phyloP scores from a whole-genome alignment of 768 basidiomycete species.

The Rossbeevera mucosa region DNA sequence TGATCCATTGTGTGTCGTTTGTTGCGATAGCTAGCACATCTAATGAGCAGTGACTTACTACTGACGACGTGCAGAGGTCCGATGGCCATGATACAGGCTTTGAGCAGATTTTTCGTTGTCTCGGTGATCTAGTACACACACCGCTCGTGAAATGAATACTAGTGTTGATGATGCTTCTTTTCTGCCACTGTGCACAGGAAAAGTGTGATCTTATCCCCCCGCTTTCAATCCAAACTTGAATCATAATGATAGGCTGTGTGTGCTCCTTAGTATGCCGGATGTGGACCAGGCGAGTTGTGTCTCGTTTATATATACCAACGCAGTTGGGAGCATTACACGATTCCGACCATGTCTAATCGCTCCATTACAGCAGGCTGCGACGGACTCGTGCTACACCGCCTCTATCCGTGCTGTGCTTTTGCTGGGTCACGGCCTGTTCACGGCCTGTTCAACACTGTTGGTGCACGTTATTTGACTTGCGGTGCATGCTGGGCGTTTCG shows the following conservation, averaged over 20 bases:
- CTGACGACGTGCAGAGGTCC: constrained; percentile 26
- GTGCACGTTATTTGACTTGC: constrained; percentile 50
- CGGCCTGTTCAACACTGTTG: constrained; percentile 43
- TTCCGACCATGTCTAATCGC: not conserved
- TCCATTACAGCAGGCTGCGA: constrained; percentile 37
- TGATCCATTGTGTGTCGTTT: constrained; percentile 20
- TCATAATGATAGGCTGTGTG: constrained; percentile 40
- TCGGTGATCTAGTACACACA: constrained; percentile 36
- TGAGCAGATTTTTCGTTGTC: constrained; percentile 52
- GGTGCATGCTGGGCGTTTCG: constrained; percentile 36
- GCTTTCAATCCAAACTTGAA: constrained; percentile 52
- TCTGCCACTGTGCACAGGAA: constrained; percentile 41
- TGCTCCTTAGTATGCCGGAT: constrained; percentile 40
- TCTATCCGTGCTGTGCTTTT: constrained; percentile 50
- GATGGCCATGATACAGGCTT: constrained; percentile 58
- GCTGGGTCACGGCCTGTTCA: constrained; percentile 35
- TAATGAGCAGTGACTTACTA: constrained; percentile 33
- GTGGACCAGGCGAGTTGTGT: constrained; percentile 38
- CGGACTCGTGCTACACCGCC: constrained; percentile 50
- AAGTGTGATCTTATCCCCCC: constrained; percentile 55
- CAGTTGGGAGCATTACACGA: too few relatives aligned
- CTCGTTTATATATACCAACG: too few relatives aligned
- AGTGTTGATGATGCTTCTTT: not conserved
- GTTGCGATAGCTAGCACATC: constrained; percentile 53
- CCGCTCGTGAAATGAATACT: not conserved